Evolutionary conservation across 768 basidiomycete species (phyloP), one percentile per base, ranked within the genome.

Genomic region (Mycena indigotica): DNA sequence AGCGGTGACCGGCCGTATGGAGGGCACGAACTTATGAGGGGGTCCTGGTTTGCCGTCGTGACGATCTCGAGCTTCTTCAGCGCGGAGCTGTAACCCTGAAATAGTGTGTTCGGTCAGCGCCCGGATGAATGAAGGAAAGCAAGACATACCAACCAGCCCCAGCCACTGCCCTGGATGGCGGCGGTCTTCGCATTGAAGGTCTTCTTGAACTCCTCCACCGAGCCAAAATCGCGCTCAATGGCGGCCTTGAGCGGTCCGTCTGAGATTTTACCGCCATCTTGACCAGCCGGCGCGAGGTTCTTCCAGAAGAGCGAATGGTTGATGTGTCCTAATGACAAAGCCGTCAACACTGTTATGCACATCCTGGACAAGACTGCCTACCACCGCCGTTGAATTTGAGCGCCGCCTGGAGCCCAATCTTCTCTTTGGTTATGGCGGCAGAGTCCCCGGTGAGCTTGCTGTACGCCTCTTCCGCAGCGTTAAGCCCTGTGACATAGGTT

Each of bases 301-400:
- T 88, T 92, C 97, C 97, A 99, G 82, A 99, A 99, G 29, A 98
- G 79, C 15, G 94, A 85, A 74, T 96, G 95, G 74, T 97, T 97
- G 71, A 95, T 93, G 69, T 95, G 94, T 3, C 93, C 91, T 89
- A 55, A 15, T 24, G 25, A 50, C 12, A 19, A 21, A 24, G 41
- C 6, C 8, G n/a, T 28, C 55, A 12, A 25, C 28, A 2, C 23
- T 38, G 10, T 38, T n/a, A n/a, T n/a, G 35, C 35, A 38, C 35
- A 38, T n/a, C n/a, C n/a, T n/a, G 35, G 35, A 38, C 12, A 38
- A 38, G 5, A n/a, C 15, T 19, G 19, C 45, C 39, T 45, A 84
- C 93, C 93, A 67, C 95, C 95, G n/a, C 95, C 95, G 72, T 97
- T 96, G 76, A 98, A 99, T 77, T 94, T 98, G 70, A 99, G 78